A percentile compares a stretch with the other conserved stretches of the same genome.
These are phyloP conservation scores for Bretschneidera sinensis DNA, from an alignment of 345 rosid genomes.

Conservation along the genomic window DNA sequence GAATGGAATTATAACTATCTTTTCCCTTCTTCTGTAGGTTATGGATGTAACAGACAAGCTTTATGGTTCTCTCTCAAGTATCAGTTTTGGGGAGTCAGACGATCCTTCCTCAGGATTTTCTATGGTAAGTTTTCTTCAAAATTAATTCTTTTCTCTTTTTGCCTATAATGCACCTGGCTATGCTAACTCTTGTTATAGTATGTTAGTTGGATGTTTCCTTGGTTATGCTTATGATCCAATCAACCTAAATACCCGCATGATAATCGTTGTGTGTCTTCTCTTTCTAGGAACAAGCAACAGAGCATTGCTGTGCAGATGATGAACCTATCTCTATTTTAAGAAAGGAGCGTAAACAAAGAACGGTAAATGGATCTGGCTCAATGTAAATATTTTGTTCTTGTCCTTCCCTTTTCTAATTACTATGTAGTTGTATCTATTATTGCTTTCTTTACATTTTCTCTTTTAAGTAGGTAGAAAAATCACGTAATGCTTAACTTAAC, in stretches of 20 bases:
- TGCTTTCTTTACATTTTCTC: not conserved
- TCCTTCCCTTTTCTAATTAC: not conserved
- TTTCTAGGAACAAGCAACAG: slow-evolving; percentile 36
- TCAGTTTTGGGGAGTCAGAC: slow-evolving; percentile 42
- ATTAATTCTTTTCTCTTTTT: slow-evolving; percentile 1
- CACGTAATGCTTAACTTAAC: not conserved
- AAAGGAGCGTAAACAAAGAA: slow-evolving; percentile 45
- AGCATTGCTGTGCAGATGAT: slow-evolving; percentile 30
- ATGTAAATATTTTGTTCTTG: slow-evolving; percentile 30
- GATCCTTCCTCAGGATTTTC: slow-evolving; percentile 26
- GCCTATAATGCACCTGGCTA: slow-evolving; percentile 12
- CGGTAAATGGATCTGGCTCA: slow-evolving; percentile 22
- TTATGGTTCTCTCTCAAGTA: slow-evolving; percentile 42
- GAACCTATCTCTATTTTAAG: slow-evolving; percentile 22
- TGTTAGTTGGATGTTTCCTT: not conserved
- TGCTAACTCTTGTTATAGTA: not conserved
- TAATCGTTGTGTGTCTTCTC: slow-evolving; percentile 10
- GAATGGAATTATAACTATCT: not conserved
- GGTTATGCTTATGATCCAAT: not conserved
- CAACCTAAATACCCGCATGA: slow-evolving; percentile 5
- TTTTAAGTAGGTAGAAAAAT: not conserved
- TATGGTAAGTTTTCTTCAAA: slow-evolving; percentile 42
- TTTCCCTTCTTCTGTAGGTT: slow-evolving; percentile 42
- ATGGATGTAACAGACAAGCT: slow-evolving; percentile 62
- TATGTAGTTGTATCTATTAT: not conserved